Conservation (phyloP, 1,284 basidiomycete genomes). For the Fomes fomentarius region DNA sequence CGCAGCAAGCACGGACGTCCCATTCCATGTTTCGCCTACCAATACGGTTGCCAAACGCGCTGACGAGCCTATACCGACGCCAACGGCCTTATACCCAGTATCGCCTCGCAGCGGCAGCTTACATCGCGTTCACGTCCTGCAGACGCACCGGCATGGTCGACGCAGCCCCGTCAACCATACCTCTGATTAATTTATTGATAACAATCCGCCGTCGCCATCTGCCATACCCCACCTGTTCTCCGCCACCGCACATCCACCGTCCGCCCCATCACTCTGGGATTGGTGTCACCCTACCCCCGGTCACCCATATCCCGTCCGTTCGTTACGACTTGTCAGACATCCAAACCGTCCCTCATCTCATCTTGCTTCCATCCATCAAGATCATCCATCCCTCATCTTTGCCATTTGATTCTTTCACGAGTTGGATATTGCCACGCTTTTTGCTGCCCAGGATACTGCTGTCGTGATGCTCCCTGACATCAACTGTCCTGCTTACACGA, state of each 20-base stretch:
- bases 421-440: slow-evolving; percentile 14
- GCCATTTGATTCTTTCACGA: slow-evolving; percentile 6
- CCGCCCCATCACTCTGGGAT: slow-evolving; percentile 22
- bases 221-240: neutral
- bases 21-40: slow-evolving; percentile 47
- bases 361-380: neutral
- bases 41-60: slow-evolving; percentile 46
- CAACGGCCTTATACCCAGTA: slow-evolving; percentile 15
- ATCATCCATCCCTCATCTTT: neutral
- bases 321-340: slow-evolving; percentile 31
- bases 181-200: slow-evolving; percentile 21
- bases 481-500: slow-evolving; percentile 10
- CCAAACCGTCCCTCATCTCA: slow-evolving; percentile 2
- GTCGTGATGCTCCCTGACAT: slow-evolving; percentile 2
- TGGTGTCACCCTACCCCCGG: slow-evolving; percentile 22
- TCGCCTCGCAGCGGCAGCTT: slow-evolving; percentile 13
- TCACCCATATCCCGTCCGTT: slow-evolving; percentile 40
- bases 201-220: neutral
- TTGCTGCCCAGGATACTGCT: slow-evolving; percentile 1
- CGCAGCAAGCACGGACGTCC: slow-evolving; percentile 13
- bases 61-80: slow-evolving; percentile 26
- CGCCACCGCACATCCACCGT: neutral
- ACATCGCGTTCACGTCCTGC: slow-evolving; percentile 20
- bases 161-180: slow-evolving; percentile 27
- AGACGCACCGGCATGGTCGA: slow-evolving; percentile 18